Conservation (phyloP, 352 stramenopile species). For the Achlya hypogyna region DNA sequence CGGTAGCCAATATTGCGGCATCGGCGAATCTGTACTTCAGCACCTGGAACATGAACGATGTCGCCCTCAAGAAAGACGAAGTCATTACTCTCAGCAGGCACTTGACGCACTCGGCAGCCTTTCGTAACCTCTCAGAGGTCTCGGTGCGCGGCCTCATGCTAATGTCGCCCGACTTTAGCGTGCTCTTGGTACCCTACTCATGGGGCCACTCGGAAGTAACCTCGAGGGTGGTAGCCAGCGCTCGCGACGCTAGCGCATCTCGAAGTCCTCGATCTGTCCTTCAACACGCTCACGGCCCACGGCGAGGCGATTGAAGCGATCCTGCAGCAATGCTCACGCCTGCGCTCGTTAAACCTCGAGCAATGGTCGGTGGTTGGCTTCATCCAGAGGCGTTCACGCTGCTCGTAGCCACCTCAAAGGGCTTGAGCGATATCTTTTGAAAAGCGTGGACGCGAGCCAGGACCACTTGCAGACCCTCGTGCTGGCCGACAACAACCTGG, state of each 20-base stretch:
- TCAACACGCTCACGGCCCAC: conserved; percentile 37
- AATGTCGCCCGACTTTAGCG: neutral
- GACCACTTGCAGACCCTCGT: neutral
- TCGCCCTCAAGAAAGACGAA: neutral
- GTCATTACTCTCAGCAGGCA: neutral
- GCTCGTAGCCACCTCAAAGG: neutral
- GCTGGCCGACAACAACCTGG: too few species aligned
- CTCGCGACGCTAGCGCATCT: conserved; percentile 20
- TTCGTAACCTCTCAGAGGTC: neutral
- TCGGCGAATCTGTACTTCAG: neutral
- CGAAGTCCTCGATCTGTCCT: conserved; percentile 50
- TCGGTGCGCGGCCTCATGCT: neutral
- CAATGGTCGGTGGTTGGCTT: conserved; percentile 9
- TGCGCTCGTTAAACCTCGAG: conserved; percentile 7
- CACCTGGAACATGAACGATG: conserved; percentile 12
- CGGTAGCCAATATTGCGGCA: neutral
- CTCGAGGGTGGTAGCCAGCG: neutral
- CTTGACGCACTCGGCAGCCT: neutral
- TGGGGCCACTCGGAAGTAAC: neutral
- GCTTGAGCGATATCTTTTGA: neutral
- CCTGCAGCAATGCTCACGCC: neutral
- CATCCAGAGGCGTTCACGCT: neutral
- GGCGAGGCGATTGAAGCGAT: neutral
- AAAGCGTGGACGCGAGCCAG: neutral
- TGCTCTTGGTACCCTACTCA: conserved; percentile 3